Conservation (phyloP, 805 yeast species). For the Barnettozyma sucrosica region DNA sequence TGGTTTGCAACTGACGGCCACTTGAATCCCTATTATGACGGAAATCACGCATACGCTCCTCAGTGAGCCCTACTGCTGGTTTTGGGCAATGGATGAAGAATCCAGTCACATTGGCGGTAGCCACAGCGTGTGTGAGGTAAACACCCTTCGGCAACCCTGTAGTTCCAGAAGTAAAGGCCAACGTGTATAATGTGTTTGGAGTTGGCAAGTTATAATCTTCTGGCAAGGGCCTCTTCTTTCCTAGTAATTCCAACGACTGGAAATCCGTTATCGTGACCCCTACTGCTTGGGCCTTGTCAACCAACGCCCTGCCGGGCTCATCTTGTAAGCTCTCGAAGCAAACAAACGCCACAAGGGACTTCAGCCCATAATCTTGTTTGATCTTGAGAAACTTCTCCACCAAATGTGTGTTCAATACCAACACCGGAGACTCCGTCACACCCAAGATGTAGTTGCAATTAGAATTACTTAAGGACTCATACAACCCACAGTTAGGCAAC, state of each 20-base stretch:
- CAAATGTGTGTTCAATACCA: conserved; percentile 41
- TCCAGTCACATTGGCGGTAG: conserved; percentile 33
- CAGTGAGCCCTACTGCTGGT: conserved; percentile 21
- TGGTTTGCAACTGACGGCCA: conserved; percentile 20
- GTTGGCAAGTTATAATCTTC: conserved; percentile 33
- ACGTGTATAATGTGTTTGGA: conserved; percentile 45
- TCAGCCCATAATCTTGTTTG: conserved; percentile 28
- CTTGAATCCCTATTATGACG: conserved; percentile 15
- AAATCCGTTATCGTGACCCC: conserved; percentile 31
- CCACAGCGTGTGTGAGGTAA: conserved; percentile 52
- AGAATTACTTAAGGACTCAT: conserved; percentile 41
- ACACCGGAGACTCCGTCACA: conserved; percentile 48
- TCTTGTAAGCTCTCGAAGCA: conserved; percentile 13
- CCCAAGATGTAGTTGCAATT: conserved; percentile 47
- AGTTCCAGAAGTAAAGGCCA: conserved; percentile 64
- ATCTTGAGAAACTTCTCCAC: conserved; percentile 35
- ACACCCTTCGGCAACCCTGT: conserved; percentile 75
- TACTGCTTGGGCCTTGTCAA: not conserved
- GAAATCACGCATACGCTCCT: conserved; percentile 10
- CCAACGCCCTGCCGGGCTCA: conserved; percentile 2
- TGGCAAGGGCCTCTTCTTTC: conserved; percentile 25
- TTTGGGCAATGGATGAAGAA: conserved; percentile 25
- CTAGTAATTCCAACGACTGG: conserved; percentile 27
- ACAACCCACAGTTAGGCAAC: conserved; percentile 37
- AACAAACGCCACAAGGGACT: conserved; percentile 12